These are phyloP conservation scores for Adansonia madagascariensis DNA, from an alignment of 441 rosid species.

Conservation along the genomic window DNA sequence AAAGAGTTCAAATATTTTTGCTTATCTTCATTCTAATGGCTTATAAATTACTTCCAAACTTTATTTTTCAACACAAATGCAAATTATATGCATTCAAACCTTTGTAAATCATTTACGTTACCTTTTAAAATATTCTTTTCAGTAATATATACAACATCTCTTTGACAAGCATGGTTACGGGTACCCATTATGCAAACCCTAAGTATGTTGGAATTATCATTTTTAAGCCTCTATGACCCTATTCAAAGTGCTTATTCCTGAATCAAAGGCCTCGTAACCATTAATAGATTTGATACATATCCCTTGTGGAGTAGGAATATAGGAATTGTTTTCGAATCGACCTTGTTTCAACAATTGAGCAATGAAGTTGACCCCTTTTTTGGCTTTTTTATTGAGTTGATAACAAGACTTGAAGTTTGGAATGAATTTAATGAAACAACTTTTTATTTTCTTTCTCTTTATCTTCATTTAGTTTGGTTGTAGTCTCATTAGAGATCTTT, in stretches of 20 bases:
- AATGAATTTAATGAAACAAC: background rate
- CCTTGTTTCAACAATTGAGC: background rate
- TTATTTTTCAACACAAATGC: no score
- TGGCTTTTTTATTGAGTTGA: conserved; percentile 8
- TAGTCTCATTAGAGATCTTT: background rate
- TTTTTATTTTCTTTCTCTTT: background rate
- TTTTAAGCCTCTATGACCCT: background rate
- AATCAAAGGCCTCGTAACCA: background rate
- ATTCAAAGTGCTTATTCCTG: background rate
- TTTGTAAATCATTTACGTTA: no score
- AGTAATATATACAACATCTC: background rate
- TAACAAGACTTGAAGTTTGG: conserved; percentile 12
- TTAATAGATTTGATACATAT: background rate
- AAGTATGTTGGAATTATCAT: background rate
- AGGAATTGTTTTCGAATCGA: background rate
- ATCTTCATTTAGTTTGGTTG: background rate
- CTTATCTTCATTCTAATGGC: no score
- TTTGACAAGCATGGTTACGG: background rate
- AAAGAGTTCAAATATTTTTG: no score
- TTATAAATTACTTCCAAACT: no score
- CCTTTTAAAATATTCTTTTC: background rate
- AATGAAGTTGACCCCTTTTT: background rate
- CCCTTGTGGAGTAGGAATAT: background rate
- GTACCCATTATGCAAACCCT: background rate
- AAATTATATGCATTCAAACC: no score